Evolutionary conservation across 1,284 basidiomycete species (phyloP), one percentile per base, ranked within the genome.

Genomic region (Flammula alnicola): DNA sequence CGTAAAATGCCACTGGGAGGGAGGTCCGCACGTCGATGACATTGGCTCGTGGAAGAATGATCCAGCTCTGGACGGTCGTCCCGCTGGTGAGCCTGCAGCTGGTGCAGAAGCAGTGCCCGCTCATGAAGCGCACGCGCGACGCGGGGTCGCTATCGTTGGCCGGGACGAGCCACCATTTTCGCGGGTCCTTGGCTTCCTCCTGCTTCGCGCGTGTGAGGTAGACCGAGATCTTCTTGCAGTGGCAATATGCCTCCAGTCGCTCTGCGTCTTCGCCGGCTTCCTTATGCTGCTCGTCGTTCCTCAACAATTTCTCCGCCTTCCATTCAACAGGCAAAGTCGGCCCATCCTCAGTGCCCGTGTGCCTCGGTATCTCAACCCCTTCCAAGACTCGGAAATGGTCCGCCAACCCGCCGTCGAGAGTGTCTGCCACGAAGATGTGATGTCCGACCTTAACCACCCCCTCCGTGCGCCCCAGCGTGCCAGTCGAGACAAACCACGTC

Each of bases 371-470:
- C 16, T 43, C 22, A 16, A 54, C 38, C 5, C 60, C 54, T 9
- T 54, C 50, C 8, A 60, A 22, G 0, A 17, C 26, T 2, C 41
- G 48, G 5, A 63, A 26, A n/a, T 62, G 62, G 32, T 64, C 54
- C 9, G 61, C 57, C 11, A 68, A 19, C 5, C 66, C 66, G 6
- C 66, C 66, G 42, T 68, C 65, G 36, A 62, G 29, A 2, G 66
- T 66, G 26, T 66, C 62, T 7, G 36, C 62, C 11, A 68, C 52
- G 37, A 49, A 62, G 14, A 60, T 54, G 40, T 68, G 66, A 20
- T 50, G 49, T 7, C 42, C 51, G 10, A 62, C 39, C 30, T 52
- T 42, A 1, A 54, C 50, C n/a, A 68, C 55, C 3, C 56, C 64
- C 11, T 61, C 56, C 11, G 41, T 55, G 8, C 49, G 46, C 20